Evolutionary conservation across 179 eudicot genomes (phyloP), one percentile per base, ranked within the genome.

Genomic region (Spinacia oleracea): DNA sequence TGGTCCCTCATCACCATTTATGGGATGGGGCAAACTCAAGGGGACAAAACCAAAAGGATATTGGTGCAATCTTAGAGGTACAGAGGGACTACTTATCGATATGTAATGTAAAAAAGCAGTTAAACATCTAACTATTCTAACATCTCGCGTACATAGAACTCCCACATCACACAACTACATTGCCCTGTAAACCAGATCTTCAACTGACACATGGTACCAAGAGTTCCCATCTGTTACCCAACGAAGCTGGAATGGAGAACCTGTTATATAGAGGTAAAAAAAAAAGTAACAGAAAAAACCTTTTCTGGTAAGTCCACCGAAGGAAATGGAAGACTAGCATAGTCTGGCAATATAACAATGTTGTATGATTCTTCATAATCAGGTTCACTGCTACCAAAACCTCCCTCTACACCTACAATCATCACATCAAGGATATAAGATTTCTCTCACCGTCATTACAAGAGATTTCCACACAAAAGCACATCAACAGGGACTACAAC

Each of bases 281-380:
- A 53, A 53, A 18, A 73, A 72, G 43, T 58, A 67, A 29, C 21
- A 8, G 71, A 56, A 32, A 76, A 8, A 75, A 93, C 98, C 97
- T 93, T 96, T 84, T 96, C 99, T 16, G 99, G 99, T 84, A 96
- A 88, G 83, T 89, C 98, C 29, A 96, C 94, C 9, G 97, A 93
- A 72, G 99, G 99, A 77, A 90, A 96, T 43, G 97, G 91, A 81
- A 96, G 90, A 78, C 81, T 78, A 43, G 82, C 84, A 85, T 86
- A 91, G 77, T 88, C 90, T 32, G 99, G 99, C 81, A 96, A 84
- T 23, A 96, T 85, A 34, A 91, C 89, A 40, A 96, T 91, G 73
- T 82, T 84, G 69, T 83, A 83, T 56, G 82, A 81, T 85, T 91
- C 96, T 82, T 96, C 96, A 76, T 88, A 96, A 80, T 87, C 91